Conservation (phyloP, 164 flowering plant genomes). For the Piper betle region DNA sequence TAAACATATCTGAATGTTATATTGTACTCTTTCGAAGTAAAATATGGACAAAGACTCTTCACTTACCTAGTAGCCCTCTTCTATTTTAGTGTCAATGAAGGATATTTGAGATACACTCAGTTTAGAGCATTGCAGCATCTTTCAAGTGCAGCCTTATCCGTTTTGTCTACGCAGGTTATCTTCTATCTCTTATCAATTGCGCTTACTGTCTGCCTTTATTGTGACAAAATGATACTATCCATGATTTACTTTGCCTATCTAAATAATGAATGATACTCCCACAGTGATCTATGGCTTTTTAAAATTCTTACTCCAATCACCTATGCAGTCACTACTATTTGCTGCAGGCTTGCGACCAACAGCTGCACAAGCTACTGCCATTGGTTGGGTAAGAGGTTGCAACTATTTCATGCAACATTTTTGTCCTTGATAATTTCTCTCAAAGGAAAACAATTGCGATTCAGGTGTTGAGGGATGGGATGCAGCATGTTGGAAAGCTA, state of each 20-base stretch:
- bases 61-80: not conserved
- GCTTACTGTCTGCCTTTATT: not conserved
- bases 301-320: slow-evolving; percentile 24
- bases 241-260: not conserved
- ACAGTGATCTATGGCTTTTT: slow-evolving; percentile 13
- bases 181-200: slow-evolving; percentile 6
- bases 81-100: slow-evolving; percentile 81
- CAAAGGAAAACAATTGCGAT: not conserved
- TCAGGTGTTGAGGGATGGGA: slow-evolving; percentile 89
- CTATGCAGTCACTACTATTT: slow-evolving; percentile 86
- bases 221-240: not conserved
- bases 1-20: too few relatives aligned
- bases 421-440: slow-evolving; percentile 8
- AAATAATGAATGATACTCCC: slow-evolving; percentile 1
- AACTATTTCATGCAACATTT: not conserved
- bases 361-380: slow-evolving; percentile 94
- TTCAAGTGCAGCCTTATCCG: slow-evolving; percentile 87
- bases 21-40: too few relatives aligned
- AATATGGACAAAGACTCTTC: not conserved
- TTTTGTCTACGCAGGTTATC: slow-evolving; percentile 90
- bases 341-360: slow-evolving; percentile 99
- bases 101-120: slow-evolving; percentile 81
- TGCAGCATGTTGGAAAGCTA: slow-evolving; percentile 92
- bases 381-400: slow-evolving; percentile 71
- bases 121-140: slow-evolving; percentile 88